Conservation (phyloP, 768 basidiomycete species). For the Candolleomyces eurysporus region DNA sequence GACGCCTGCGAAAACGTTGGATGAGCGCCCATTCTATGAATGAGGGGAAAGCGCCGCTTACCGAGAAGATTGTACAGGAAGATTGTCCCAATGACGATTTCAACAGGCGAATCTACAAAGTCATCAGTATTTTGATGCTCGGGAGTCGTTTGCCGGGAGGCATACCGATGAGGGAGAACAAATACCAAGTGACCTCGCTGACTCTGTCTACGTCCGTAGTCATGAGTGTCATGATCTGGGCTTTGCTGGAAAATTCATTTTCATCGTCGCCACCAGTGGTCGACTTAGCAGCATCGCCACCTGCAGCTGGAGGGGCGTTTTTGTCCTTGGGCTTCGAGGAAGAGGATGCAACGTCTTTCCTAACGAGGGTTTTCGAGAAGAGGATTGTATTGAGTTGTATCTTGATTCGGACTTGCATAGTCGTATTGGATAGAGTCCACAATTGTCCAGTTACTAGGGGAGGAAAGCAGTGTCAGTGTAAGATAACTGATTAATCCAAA, state of each 20-base stretch:
- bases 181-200: constrained; percentile 78
- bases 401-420: constrained; percentile 65
- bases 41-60: constrained; percentile 13
- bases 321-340: constrained; percentile 16
- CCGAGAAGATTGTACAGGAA: constrained; percentile 81
- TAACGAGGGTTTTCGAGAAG: constrained; percentile 83
- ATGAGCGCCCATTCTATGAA: not conserved
- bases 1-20: constrained; percentile 34
- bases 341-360: constrained; percentile 77
- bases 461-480: not conserved
- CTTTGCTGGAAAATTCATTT: constrained; percentile 63
- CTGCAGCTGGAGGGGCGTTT: constrained; percentile 10
- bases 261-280: constrained; percentile 36
- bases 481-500: not conserved
- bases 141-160: not conserved
- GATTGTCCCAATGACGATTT: constrained; percentile 68
- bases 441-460: constrained; percentile 60
- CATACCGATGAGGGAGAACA: constrained; percentile 72
- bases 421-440: constrained; percentile 68
- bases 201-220: constrained; percentile 92
- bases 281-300: constrained; percentile 3
- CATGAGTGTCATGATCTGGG: constrained; percentile 93
- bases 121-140: not conserved
- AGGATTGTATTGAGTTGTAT: constrained; percentile 82
- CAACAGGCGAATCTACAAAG: constrained; percentile 67